Percentiles rank a stretch among this genome's conserved stretches.
These are phyloP conservation scores for Podaxis pistillaris DNA, from an alignment of 768 basidiomycete genomes.

Conservation along the genomic window DNA sequence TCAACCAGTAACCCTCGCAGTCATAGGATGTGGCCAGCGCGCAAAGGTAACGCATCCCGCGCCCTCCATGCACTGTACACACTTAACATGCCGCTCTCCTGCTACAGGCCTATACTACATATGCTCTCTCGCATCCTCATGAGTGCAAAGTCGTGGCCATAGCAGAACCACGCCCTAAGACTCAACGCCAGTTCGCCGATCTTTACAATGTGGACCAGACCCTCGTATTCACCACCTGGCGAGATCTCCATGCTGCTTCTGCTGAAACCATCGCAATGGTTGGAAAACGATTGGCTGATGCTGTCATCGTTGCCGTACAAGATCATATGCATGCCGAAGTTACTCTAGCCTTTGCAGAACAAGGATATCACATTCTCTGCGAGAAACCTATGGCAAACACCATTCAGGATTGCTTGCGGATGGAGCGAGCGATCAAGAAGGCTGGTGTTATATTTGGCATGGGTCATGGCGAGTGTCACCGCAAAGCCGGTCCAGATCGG, in stretches of 20 bases:
- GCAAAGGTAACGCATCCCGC: constrained; percentile 50
- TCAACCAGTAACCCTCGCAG: constrained; percentile 63
- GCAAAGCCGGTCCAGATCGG: background rate
- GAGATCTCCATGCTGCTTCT: constrained; percentile 68
- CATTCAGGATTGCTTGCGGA: constrained; percentile 68
- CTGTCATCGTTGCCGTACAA: constrained; percentile 77
- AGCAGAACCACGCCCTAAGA: constrained; percentile 76
- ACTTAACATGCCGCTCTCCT: background rate
- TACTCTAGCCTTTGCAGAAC: constrained; percentile 68
- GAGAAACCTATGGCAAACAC: constrained; percentile 92
- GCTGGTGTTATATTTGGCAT: constrained; percentile 79
- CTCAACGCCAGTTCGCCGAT: constrained; percentile 56
- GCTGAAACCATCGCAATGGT: constrained; percentile 59
- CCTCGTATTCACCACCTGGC: constrained; percentile 70
- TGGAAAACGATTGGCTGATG: constrained; percentile 77
- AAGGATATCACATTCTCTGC: constrained; percentile 87
- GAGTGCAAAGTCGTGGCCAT: constrained; percentile 79
- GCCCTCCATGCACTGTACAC: background rate
- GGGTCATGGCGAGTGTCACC: constrained; percentile 68
- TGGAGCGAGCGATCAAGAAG: constrained; percentile 69
- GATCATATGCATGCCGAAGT: constrained; percentile 79
- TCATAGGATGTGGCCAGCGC: constrained; percentile 83
- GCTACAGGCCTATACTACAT: constrained; percentile 58
- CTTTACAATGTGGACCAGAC: constrained; percentile 61
- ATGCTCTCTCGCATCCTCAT: constrained; percentile 58